Evolutionary conservation across 176 grass and related monocot species (phyloP), one percentile per base, ranked within the genome.

Genomic region (Eremochloa ophiuroides): DNA sequence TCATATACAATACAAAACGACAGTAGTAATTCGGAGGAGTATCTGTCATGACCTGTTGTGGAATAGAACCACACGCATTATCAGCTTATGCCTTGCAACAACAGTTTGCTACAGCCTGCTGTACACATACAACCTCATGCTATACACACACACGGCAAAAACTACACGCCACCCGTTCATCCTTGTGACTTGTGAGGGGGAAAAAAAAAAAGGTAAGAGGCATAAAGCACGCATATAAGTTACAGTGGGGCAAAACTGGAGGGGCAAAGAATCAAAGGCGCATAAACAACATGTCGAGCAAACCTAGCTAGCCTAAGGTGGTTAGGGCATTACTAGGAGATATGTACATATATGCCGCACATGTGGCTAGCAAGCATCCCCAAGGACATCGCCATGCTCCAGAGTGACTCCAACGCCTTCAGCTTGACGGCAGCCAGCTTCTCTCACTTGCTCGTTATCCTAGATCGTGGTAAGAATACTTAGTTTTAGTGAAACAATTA

Each of bases 361-460:
- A 86, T 33, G 11, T 16, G 6, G 26, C 20, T 74, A 44, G 40
- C 53, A 48, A 44, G 23, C 66, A 48, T 23, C 10, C 22, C 30
- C n/a, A 7, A 60, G 63, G 33, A 61, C 14, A 34, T 29, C 10
- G 8, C 11, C 16, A 11, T 69, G 29, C 33, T 66, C 23, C 26
- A 26, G 15, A 69, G 27, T 66, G 35, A 40, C 10, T 85, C 61
- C 10, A 31, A 33, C 11, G 40, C 63, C 61, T 14, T 31, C 4
- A 8, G 60, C 69, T 76, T 26, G 10, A 26, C 38, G 28, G 28
- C 8, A 50, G 31, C 35, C 10, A 46, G 34, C 38, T 50, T n/a
- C 51, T 73, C 74, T 87, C 68, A 84, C 48, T 84, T 80, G 80
- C 76, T 83, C 4, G 27, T 79, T 84, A 86, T 58, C 73, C 71